Evolutionary conservation across 305 asterid genomes (phyloP).

Genomic region (Solanum hybrid): DNA sequence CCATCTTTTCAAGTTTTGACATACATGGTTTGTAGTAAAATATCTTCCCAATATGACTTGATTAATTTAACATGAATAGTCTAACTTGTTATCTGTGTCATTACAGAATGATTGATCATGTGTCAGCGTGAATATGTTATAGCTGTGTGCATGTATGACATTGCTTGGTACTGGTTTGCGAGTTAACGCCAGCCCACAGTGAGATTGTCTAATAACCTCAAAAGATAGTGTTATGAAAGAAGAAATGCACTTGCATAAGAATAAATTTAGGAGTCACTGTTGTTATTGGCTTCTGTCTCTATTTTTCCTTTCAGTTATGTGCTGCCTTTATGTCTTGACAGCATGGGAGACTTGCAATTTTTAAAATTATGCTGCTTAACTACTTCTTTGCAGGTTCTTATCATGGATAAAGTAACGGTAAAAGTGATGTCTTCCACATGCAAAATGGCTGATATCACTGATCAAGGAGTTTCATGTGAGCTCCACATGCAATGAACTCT

Average conservation of each 20-base stretch:
- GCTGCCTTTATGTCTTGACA: background rate
- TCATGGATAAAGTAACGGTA: constrained; percentile 96
- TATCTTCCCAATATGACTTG: background rate
- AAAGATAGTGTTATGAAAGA: background rate
- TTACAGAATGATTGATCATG: background rate
- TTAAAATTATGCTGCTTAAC: background rate
- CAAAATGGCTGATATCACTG: constrained; percentile 97
- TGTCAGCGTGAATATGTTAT: background rate
- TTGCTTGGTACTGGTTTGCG: background rate
- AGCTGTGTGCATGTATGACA: background rate
- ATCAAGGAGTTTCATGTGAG: constrained; percentile 96
- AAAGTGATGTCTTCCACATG: constrained; percentile 91
- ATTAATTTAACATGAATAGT: background rate
- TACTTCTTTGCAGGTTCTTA: constrained; percentile 59
- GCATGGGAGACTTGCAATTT: background rate
- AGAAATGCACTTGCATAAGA: background rate
- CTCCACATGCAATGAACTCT: background rate
- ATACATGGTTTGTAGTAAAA: background rate
- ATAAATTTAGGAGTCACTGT: background rate
- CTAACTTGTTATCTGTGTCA: background rate
- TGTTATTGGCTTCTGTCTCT: background rate
- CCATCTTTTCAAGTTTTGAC: background rate
- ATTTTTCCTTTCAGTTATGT: background rate
- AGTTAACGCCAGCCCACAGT: background rate
- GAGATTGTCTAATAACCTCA: background rate